Base-by-base conservation (phyloP, 371 early-diverging fungal genomes). In the Lichtheimia hyalospora region DNA sequence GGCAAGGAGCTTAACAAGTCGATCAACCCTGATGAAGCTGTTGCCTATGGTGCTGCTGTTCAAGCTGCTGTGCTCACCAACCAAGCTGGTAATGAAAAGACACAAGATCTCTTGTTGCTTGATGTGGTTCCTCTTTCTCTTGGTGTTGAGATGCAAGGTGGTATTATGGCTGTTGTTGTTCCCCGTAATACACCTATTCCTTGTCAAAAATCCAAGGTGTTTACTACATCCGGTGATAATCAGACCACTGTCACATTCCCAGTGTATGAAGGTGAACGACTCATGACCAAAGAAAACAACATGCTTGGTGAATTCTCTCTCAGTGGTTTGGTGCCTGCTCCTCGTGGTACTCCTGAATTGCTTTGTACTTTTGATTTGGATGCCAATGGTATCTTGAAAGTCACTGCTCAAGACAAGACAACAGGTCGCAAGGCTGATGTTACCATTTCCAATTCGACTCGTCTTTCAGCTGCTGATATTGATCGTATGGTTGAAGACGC, bases 41-140 rank as follows among this genome's bases (percentile, higher is more conserved):
- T 97, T 66, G 93, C 97, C 60, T 94, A 92, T 71, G 97, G 97
- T 84, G 97, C 97, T 62, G 96, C 96, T 57, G 92, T 94, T 58
- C 96, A 95, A 79, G 93, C 89, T 61, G 92, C 88, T 87, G 83
- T 93, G 72, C 79, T 94, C 39, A 82, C 89, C 86, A 61, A 88
- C 87, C 61, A 76, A 63, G 67, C 76, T 56, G 75, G 75, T 69
- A 76, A 79, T 69, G 84, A 85, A 63, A 80, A 81, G 78, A 84
- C 87, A 66, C 90, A 90, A 64, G 82, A 83, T 53, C 77, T 96
- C 50, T 69, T 92, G 49, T 82, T 96, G 48, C 80, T 96, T 66
- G 98, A 97, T 78, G 92, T 92, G 48, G 87, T 88, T 64, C 96
- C 96, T 54, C 87, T 96, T 61, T 89, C 91, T 61, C 86, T 97